phyloP scores from a whole-genome alignment of 768 basidiomycete species.

The Daedaleopsis nitida region DNA sequence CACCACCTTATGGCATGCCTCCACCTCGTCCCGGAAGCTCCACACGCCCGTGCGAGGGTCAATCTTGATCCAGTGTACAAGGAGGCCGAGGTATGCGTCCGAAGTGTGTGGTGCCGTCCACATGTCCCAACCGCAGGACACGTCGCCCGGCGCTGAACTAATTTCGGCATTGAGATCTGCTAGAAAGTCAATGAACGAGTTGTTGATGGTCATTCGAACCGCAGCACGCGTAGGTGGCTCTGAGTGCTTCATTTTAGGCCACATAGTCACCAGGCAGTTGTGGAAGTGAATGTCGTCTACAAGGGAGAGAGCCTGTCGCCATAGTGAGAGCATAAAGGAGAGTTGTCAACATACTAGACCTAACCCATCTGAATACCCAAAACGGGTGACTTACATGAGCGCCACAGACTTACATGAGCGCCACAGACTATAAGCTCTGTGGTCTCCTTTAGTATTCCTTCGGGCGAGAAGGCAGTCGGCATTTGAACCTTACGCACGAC shows the following conservation, averaged over 20 bases:
- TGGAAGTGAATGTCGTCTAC: not conserved
- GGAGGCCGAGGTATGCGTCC: slow-evolving; percentile 25
- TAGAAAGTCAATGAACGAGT: not conserved
- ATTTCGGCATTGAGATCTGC: not conserved
- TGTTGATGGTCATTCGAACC: not conserved
- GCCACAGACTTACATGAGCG: not conserved
- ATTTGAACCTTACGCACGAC: not conserved
- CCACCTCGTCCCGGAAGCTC: slow-evolving; percentile 25
- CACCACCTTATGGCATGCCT: slow-evolving; percentile 26
- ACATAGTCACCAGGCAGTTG: slow-evolving; percentile 4
- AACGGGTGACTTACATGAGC: not conserved
- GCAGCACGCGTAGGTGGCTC: not conserved
- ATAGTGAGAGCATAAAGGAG: not conserved
- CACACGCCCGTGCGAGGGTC: slow-evolving; percentile 17
- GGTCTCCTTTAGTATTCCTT: not conserved
- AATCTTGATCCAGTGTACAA: slow-evolving; percentile 27
- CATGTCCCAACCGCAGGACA: slow-evolving; percentile 19
- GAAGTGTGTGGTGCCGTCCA: slow-evolving; percentile 28
- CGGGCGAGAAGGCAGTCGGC: slow-evolving; percentile 1
- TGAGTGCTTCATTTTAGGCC: not conserved
- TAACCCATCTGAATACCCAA: too few relatives aligned
- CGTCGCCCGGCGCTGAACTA: slow-evolving; percentile 14
- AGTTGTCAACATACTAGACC: too few relatives aligned
- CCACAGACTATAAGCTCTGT: not conserved
- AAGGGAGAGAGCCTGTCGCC: slow-evolving; percentile 5